Evolutionary conservation across 306 rosid species (phyloP), one percentile per base, ranked within the genome.

Genomic region (Cucurbita pepo): DNA sequence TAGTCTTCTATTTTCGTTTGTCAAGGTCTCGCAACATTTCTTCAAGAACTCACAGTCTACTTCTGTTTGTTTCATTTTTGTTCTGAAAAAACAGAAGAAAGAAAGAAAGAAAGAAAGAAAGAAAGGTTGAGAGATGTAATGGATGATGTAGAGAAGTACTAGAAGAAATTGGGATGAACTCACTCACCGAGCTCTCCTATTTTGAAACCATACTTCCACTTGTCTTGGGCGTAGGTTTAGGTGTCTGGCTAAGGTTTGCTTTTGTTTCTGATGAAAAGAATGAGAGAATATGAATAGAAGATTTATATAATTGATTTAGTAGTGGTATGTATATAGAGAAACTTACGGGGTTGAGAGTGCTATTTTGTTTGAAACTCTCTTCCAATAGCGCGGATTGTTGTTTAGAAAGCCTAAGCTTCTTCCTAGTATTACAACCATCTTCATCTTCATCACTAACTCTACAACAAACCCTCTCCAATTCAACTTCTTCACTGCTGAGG

Each of bases 161-260:
- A 30, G 34, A 30, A 30, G 34, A 30, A 30, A 30, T 30, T 30
- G 34, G 34, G 34, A 30, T 30, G 34, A 30, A 30, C 34, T 30
- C 34, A 30, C 67, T 58, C 81, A 94, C 98, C 98, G 88, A 55
- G 98, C 98, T 81, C 98, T 88, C 76, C 98, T 87, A 79, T 94
- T 94, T 61, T 94, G 98, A 80, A 94, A 94, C 98, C 98, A 94
- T 16, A 94, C 98, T 80, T 94, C 98, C 57, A 94, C 98, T 85
- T 94, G 98, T 67, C 98, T 75, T 9, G 96, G 89, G 75, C 89
- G 80, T 64, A 94, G 88, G 61, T 84, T 86, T 77, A 94, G 53
- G 69, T 90, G 88, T 69, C 90, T 81, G 8, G 98, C 97, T 51
- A 94, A 83, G 79, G 95, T 92, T 80, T 94, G 97, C 82, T 94